These are phyloP conservation scores for Cadophora luteo-olivacea DNA, from an alignment of 2,329 filamentous ascomycete species.

Conservation along the genomic window DNA sequence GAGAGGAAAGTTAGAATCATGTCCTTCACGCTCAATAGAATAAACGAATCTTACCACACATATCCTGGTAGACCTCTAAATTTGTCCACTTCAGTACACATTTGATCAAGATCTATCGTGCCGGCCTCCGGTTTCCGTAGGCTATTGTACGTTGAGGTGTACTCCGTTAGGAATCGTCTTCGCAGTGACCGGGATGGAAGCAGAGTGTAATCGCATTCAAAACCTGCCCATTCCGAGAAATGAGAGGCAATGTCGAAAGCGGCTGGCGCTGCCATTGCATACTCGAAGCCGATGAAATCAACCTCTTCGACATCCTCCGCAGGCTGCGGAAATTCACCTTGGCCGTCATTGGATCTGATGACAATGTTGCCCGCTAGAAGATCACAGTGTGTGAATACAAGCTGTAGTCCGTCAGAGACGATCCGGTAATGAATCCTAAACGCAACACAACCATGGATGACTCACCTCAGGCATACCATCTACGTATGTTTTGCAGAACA, in stretches of 20 bases:
- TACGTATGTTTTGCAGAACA: not conserved
- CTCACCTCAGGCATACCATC: not conserved
- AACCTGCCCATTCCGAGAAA: slow-evolving; percentile 20
- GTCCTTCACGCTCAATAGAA: not conserved
- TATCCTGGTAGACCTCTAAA: slow-evolving; percentile 9
- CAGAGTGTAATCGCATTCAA: slow-evolving; percentile 8
- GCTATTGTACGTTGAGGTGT: slow-evolving; percentile 7
- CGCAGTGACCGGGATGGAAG: not conserved
- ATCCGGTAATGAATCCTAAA: not conserved
- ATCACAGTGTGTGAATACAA: slow-evolving; percentile 7
- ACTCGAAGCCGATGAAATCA: slow-evolving; percentile 19
- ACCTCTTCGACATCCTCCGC: not conserved
- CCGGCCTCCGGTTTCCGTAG: not conserved
- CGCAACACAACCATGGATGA: not conserved
- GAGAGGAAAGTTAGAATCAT: not conserved
- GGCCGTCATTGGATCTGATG: not conserved
- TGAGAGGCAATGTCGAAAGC: slow-evolving; percentile 17
- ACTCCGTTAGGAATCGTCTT: slow-evolving; percentile 5
- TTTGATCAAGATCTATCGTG: not conserved
- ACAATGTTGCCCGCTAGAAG: slow-evolving; percentile 13
- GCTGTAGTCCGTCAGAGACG: not conserved
- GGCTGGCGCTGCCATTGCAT: slow-evolving; percentile 9
- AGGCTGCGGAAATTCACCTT: not conserved
- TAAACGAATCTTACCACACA: not conserved
- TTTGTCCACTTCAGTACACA: slow-evolving; percentile 5